Evolutionary conservation across 1,284 basidiomycete species (phyloP).

Genomic region (Ustilago sp.): DNA sequence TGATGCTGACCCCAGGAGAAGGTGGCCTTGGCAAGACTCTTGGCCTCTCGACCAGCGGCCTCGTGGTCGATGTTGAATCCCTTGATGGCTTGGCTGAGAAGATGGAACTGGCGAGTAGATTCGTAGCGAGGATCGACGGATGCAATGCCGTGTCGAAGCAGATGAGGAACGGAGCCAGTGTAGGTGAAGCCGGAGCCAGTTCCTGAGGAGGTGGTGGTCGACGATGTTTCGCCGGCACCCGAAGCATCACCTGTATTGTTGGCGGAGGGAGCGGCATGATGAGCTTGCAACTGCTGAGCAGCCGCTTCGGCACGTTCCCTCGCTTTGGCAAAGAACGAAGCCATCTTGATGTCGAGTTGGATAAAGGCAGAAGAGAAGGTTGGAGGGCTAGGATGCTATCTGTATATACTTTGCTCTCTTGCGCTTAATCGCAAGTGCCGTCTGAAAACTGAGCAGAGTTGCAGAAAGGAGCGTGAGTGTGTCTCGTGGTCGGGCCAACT

Average conservation of each 20-base stretch:
- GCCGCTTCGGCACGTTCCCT: constrained; percentile 60
- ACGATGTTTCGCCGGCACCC: constrained; percentile 5
- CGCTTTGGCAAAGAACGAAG: constrained; percentile 61
- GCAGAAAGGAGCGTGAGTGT: neutral
- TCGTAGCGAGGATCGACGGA: constrained; percentile 63
- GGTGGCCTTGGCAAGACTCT: constrained; percentile 54
- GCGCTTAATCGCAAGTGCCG: neutral
- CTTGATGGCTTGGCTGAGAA: constrained; percentile 59
- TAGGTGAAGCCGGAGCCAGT: constrained; percentile 49
- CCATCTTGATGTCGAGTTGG: constrained; percentile 34
- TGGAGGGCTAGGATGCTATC: neutral
- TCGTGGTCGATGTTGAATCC: constrained; percentile 61
- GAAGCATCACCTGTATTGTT: constrained; percentile 15
- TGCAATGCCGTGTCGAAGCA: constrained; percentile 57
- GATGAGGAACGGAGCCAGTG: constrained; percentile 57
- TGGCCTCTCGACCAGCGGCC: constrained; percentile 54
- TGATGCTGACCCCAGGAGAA: constrained; percentile 61
- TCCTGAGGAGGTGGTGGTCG: neutral
- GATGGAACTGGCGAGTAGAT: constrained; percentile 55
- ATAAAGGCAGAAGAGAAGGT: neutral
- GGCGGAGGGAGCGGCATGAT: constrained; percentile 32
- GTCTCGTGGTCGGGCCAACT: constrained; percentile 6
- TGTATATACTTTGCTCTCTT: neutral
- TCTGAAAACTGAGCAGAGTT: neutral
- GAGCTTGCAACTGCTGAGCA: constrained; percentile 56